A percentile compares a stretch with the other conserved stretches of the same genome.
Conservation (phyloP, 2,329 filamentous ascomycete species). For the Xenosphaeropsis pyriputrescens region DNA sequence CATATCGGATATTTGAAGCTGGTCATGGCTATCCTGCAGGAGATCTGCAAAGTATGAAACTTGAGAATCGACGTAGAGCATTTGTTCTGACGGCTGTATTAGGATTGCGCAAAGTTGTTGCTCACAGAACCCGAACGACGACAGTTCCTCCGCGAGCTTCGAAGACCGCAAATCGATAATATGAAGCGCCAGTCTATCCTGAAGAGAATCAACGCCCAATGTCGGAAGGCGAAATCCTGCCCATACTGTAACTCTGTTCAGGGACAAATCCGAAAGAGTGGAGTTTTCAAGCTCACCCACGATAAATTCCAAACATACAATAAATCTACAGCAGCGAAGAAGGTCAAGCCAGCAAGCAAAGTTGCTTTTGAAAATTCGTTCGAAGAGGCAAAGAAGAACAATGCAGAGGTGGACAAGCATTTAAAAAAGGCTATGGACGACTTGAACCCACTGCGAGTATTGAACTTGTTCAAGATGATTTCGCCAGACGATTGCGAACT, state of each 20-base stretch:
- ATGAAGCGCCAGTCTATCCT: slow-evolving; percentile 68
- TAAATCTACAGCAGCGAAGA: slow-evolving; percentile 74
- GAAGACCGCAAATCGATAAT: slow-evolving; percentile 74
- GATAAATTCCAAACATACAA: slow-evolving; percentile 86
- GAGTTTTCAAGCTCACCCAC: slow-evolving; percentile 86
- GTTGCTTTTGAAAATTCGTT: slow-evolving; percentile 78
- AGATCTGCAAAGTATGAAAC: slow-evolving; percentile 66
- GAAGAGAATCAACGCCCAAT: slow-evolving; percentile 81
- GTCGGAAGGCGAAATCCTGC: slow-evolving; percentile 73
- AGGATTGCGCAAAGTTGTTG: slow-evolving; percentile 72
- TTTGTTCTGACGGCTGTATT: slow-evolving; percentile 5
- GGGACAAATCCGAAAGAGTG: slow-evolving; percentile 81
- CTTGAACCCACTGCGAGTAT: slow-evolving; percentile 72
- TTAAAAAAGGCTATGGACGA: slow-evolving; percentile 88
- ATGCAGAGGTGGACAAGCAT: slow-evolving; percentile 79
- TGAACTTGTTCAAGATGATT: slow-evolving; percentile 87
- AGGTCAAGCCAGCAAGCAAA: slow-evolving; percentile 70
- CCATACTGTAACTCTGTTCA: slow-evolving; percentile 72
- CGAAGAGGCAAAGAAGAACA: slow-evolving; percentile 58
- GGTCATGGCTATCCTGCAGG: slow-evolving; percentile 80
- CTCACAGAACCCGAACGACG: slow-evolving; percentile 70
- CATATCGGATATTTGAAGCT: slow-evolving; percentile 94
- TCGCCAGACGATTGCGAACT: slow-evolving; percentile 78
- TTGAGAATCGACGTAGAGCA: slow-evolving; percentile 1
- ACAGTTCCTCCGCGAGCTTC: slow-evolving; percentile 63